Percentiles rank a stretch among this genome's conserved stretches.
Conservation (phyloP, 805 yeast species). For the Metschnikowia aberdeeniae region DNA sequence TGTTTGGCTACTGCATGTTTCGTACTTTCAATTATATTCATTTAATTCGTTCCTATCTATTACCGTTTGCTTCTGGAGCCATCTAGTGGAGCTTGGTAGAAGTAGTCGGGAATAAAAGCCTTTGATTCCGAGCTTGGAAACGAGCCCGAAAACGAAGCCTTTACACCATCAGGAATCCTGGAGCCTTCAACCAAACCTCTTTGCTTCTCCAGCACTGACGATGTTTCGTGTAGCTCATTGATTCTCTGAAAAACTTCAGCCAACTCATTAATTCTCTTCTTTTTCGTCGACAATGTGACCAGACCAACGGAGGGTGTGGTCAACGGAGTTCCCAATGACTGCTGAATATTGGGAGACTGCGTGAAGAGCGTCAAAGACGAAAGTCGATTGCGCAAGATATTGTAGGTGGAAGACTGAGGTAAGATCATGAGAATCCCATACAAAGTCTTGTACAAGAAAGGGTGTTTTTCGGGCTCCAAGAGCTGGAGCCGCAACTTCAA, state of each 20-base stretch:
- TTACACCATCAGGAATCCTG: conserved; percentile 5
- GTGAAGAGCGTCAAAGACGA: conserved; percentile 44
- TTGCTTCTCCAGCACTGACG: conserved; percentile 5
- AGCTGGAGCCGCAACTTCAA: conserved; percentile 81
- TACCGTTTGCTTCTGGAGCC: conserved; percentile 26
- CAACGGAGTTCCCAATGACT: conserved; percentile 25
- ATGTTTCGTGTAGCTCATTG: conserved; percentile 32
- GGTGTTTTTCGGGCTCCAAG: conserved; percentile 80
- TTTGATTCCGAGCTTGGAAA: conserved; percentile 17
- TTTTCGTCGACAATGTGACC: conserved; percentile 26
- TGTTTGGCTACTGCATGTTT: background rate
- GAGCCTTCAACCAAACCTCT: conserved; percentile 7
- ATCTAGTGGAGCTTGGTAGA: conserved; percentile 12
- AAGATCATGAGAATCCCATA: conserved; percentile 90
- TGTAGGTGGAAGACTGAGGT: conserved; percentile 91
- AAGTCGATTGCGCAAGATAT: conserved; percentile 72
- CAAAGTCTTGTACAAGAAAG: conserved; percentile 77
- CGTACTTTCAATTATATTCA: background rate
- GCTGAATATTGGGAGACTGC: conserved; percentile 8
- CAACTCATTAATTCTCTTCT: conserved; percentile 39
- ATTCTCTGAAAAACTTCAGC: conserved; percentile 36
- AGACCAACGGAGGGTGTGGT: conserved; percentile 18
- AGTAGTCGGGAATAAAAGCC: conserved; percentile 18
- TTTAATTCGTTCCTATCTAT: background rate
- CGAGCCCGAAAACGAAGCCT: conserved; percentile 4